Percentiles rank a stretch among this genome's conserved stretches.
Evolutionary conservation across 768 basidiomycete genomes (phyloP).

Genomic region (Termitomyces sp.): DNA sequence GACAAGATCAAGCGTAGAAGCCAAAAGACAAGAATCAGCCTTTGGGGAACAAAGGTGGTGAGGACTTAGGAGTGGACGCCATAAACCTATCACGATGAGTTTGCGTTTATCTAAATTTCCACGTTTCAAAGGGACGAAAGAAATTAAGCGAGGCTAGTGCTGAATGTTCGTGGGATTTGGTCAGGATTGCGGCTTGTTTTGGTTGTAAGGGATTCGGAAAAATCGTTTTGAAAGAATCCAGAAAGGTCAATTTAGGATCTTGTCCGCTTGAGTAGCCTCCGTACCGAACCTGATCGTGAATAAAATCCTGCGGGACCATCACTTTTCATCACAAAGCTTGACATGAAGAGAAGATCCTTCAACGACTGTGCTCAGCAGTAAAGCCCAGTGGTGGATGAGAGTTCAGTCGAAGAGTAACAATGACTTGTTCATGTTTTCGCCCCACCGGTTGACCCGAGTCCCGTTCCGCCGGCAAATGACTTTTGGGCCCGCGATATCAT

Average conservation of each 20-base stretch:
- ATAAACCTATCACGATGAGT: conserved; percentile 1
- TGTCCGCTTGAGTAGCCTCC: not conserved
- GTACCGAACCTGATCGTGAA: not conserved
- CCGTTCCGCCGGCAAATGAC: conserved; percentile 6
- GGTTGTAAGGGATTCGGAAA: not conserved
- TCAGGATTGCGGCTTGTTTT: not conserved
- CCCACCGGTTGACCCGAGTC: conserved; percentile 5
- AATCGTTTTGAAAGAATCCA: no score
- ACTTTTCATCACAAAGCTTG: not conserved
- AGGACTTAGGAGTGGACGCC: no score
- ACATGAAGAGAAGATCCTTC: not conserved
- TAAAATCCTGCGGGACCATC: not conserved
- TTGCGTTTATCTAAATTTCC: conserved; percentile 15
- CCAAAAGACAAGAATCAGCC: conserved; percentile 3
- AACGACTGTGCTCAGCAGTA: not conserved
- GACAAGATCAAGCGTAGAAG: not conserved
- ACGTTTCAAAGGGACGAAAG: conserved; percentile 11
- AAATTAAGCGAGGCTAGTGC: conserved; percentile 10
- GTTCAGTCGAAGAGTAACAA: not conserved
- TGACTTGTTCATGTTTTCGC: not conserved
- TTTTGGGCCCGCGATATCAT: conserved; percentile 4
- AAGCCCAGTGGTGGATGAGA: not conserved
- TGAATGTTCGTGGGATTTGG: conserved; percentile 2
- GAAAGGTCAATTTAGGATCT: not conserved
- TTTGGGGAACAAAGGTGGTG: conserved; percentile 6